Conservation (phyloP, 441 rosid genomes). For the Brassica hybrid region DNA sequence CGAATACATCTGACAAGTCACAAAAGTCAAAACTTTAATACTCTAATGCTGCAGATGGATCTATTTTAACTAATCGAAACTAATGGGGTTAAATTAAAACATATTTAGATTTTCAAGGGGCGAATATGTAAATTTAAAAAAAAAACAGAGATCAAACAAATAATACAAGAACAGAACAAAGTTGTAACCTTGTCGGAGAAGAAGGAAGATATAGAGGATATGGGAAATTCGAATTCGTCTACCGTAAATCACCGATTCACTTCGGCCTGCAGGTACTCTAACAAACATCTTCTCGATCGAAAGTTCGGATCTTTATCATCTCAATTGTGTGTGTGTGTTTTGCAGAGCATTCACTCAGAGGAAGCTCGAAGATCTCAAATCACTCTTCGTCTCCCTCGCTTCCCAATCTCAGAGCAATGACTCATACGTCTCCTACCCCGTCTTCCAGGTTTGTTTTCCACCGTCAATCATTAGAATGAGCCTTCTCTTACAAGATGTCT, state of each 20-base stretch:
- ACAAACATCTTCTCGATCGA: conserved; percentile 2
- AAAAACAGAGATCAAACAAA: conserved; percentile 6
- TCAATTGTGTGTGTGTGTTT: conserved; percentile 1
- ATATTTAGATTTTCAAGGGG: neutral
- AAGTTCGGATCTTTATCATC: conserved; percentile 8
- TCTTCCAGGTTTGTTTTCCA: conserved; percentile 67
- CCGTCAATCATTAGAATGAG: too few relatives aligned
- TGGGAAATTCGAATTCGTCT: conserved; percentile 85
- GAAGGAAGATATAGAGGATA: conserved; percentile 32
- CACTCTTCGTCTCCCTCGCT: conserved; percentile 64
- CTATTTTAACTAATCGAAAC: neutral
- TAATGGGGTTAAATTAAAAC: conserved; percentile 7
- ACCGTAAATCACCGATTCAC: conserved; percentile 65
- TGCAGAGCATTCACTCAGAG: conserved; percentile 78
- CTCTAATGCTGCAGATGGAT: neutral
- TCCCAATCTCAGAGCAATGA: conserved; percentile 62
- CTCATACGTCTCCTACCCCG: conserved; percentile 51
- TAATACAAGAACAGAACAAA: conserved; percentile 26
- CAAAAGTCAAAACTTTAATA: neutral
- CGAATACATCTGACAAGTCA: conserved; percentile 1
- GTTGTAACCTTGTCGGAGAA: conserved; percentile 10
- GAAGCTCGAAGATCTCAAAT: conserved; percentile 69
- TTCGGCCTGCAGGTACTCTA: conserved; percentile 68
- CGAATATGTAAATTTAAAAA: conserved; percentile 15
- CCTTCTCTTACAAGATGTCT: neutral